Conservation (phyloP, 2,329 filamentous ascomycete species). For the Colletotrichum sp. region DNA sequence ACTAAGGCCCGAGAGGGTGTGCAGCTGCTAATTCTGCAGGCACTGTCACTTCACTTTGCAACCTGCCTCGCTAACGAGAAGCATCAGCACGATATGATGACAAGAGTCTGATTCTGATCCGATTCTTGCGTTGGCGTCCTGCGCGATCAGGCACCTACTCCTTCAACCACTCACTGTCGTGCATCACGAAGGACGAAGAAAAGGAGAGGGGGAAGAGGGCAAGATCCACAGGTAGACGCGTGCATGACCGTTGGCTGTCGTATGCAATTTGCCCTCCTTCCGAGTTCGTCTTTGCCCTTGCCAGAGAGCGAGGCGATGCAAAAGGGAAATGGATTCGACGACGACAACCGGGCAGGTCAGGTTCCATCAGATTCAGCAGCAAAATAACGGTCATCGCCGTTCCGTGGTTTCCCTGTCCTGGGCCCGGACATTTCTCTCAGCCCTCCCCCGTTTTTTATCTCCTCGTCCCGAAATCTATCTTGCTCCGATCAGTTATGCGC, state of each 20-base stretch:
- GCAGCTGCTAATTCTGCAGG: background rate
- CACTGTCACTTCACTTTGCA: background rate
- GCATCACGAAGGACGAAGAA: background rate
- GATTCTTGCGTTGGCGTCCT: background rate
- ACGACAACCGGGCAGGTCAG: background rate
- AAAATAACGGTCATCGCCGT: background rate
- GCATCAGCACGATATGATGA: background rate
- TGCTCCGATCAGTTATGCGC: background rate
- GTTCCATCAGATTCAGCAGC: background rate
- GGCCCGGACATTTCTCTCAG: background rate
- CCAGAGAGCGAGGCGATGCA: background rate
- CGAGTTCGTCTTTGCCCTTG: background rate
- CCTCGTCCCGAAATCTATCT: background rate
- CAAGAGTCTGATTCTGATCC: background rate
- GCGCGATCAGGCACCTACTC: background rate
- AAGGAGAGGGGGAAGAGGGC: background rate
- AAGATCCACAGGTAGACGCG: background rate
- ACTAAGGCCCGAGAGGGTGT: background rate
- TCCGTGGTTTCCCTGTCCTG: background rate
- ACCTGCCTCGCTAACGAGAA: background rate
- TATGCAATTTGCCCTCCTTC: background rate
- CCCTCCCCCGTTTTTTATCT: background rate
- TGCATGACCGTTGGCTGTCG: background rate
- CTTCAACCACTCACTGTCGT: background rate
- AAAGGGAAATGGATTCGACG: background rate